Conservation (phyloP, 1,139 yeast species). For the Yamadazyma kanchanaburiensis region DNA sequence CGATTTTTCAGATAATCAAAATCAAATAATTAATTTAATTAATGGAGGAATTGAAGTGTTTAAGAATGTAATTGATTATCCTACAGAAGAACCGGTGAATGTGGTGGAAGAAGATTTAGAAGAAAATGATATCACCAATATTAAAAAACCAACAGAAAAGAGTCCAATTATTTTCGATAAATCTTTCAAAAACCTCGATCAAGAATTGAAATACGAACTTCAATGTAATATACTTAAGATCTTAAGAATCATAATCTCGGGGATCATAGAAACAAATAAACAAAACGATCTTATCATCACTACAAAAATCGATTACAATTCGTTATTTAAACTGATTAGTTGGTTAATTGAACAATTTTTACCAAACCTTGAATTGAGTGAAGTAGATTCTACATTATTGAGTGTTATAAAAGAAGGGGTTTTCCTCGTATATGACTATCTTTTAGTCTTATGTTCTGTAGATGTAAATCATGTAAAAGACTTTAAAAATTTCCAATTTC, state of each 20-base stretch:
- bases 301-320: constrained; percentile 3
- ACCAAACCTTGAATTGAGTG: constrained; percentile 14
- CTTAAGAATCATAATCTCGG: constrained; percentile 15
- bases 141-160: constrained; percentile 1
- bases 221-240: constrained; percentile 24
- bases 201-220: constrained; percentile 23
- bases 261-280: constrained; percentile 10
- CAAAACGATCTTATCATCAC: constrained; percentile 1
- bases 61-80: constrained; percentile 13
- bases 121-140: constrained; percentile 30
- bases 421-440: constrained; percentile 19
- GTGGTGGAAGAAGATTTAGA: constrained; percentile 11
- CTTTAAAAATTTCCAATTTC: constrained; percentile 19
- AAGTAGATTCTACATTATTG: constrained; percentile 17
- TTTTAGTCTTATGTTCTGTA: constrained; percentile 4
- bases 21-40: constrained; percentile 17
- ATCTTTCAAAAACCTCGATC: constrained; percentile 23
- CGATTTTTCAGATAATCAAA: background rate
- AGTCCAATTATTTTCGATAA: background rate
- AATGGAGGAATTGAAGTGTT: constrained; percentile 18
- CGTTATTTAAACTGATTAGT: constrained; percentile 6
- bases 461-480: constrained; percentile 1
- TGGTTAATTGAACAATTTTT: constrained; percentile 19
- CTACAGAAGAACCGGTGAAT: background rate
- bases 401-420: constrained; percentile 26